Conservation (phyloP, 495 filamentous ascomycete species). For the Staphylotrichum tortipilum region DNA sequence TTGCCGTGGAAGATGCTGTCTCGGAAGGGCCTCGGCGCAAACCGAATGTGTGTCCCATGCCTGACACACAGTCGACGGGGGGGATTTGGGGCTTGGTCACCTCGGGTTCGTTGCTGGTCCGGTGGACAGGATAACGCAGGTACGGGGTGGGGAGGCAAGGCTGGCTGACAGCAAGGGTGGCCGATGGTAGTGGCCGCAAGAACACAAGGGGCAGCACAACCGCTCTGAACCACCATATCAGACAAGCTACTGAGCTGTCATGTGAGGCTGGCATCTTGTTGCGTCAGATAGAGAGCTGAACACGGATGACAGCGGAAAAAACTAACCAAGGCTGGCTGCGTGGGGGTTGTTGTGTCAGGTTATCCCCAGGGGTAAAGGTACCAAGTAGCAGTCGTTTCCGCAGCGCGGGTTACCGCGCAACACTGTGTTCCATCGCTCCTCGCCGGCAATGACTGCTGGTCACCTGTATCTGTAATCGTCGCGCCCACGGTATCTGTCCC, state of each 20-base stretch:
- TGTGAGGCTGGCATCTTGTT: not conserved
- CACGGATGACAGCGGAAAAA: not conserved
- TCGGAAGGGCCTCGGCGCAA: too few species aligned
- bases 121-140: too few species aligned
- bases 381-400: not conserved
- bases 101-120: too few species aligned
- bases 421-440: not conserved
- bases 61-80: too few species aligned
- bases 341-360: not conserved
- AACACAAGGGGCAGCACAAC: too few species aligned
- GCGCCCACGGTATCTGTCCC: constrained; percentile 12
- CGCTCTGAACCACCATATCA: too few species aligned
- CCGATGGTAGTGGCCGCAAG: too few species aligned
- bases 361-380: not conserved
- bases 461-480: constrained; percentile 14
- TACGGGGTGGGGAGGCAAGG: too few species aligned
- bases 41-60: too few species aligned
- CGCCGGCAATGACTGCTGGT: not conserved
- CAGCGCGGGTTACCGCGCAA: not conserved
- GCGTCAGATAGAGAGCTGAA: not conserved
- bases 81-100: too few species aligned
- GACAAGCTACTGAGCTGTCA: not conserved
- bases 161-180: too few species aligned
- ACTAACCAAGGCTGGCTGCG: not conserved
- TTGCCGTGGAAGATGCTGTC: not conserved